Base-by-base conservation (phyloP, 2,329 filamentous ascomycete species). In the Leptographium radiaticola region DNA sequence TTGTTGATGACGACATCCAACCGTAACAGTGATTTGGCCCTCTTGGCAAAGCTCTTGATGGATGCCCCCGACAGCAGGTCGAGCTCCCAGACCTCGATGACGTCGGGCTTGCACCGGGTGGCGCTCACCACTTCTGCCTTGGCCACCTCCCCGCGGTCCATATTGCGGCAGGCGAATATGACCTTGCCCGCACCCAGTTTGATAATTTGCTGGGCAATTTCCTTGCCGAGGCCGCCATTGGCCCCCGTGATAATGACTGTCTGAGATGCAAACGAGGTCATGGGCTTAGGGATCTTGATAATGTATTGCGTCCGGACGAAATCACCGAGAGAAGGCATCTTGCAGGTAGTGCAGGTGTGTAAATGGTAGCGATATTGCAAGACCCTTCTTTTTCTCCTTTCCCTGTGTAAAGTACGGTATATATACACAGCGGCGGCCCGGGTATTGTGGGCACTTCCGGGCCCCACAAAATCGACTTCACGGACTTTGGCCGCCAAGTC, bases 11-110 rank as follows among this genome's bases (percentile, higher is more conserved):
- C 10, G 11, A 62, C 70, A 47, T 71, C 67, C 15, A 62, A 45
- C 11, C 59, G 54, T 13, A 39, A 51, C 20, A 59, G 50, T 7
- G 34, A 8, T 50, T 67, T 30, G 36, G 36, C 66, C 39, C 64
- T 59, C 8, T 59, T 60, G 33, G 64, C 65, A 51, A 70, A 67
- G 47, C 62, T 62, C 46, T 62, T 60, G 48, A 71, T 66, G 36
- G 62, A 64, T 9, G 61, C 55, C 6, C 65, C 61, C 4, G 65
- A 66, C 25, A 65, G 63, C 33, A 67, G 66, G 59, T 72, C 68
- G 60, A 69, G 68, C 61, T 69, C 63, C 53, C 71, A 66, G 51
- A 70, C 65, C 56, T 71, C 67, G 10, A 54, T 49, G 10, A 49
- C n/a, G 47, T 31, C 34, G n/a, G 47, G 10, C 10, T 11, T 39